Conservation (phyloP, 2,329 filamentous ascomycete species). For the Ilyonectria mors-panacis region DNA sequence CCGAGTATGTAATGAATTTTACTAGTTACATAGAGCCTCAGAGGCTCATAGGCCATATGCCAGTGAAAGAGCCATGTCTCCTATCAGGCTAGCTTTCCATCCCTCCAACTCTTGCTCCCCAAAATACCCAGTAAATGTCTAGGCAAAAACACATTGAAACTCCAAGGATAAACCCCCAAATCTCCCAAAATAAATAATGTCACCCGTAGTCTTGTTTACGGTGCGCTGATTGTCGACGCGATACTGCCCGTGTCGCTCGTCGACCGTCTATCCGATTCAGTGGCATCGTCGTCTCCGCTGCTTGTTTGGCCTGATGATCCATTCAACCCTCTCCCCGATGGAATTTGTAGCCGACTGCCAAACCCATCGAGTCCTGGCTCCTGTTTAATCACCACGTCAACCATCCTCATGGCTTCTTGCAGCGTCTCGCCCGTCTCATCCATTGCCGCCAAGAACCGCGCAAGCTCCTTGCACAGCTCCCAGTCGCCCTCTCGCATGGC, state of each 20-base stretch:
- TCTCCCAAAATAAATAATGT: not conserved
- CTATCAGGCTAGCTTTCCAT: not conserved
- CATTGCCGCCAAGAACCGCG: constrained; percentile 93
- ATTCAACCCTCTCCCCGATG: constrained; percentile 48
- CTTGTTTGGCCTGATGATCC: constrained; percentile 48
- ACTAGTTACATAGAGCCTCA: constrained; percentile 3
- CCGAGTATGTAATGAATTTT: constrained; percentile 4
- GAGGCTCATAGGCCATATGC: constrained; percentile 4
- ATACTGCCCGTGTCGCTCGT: constrained; percentile 56
- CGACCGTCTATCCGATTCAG: constrained; percentile 55
- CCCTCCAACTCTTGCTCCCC: constrained; percentile 17
- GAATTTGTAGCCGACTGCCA: constrained; percentile 52
- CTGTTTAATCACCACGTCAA: constrained; percentile 59
- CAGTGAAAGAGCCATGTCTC: constrained; percentile 9
- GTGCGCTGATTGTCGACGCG: constrained; percentile 52
- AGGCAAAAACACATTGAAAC: constrained; percentile 31
- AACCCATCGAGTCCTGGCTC: constrained; percentile 46
- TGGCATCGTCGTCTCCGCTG: constrained; percentile 53
- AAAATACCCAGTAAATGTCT: constrained; percentile 22
- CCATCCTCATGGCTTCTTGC: constrained; percentile 77
- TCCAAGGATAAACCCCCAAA: constrained; percentile 26
- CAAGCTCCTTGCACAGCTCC: constrained; percentile 95
- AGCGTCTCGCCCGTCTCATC: constrained; percentile 89
- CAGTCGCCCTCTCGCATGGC: constrained; percentile 91
- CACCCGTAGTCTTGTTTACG: constrained; percentile 24